A percentile compares a stretch with the other conserved stretches of the same genome.
phyloP scores from a whole-genome alignment of 23 red algal genomes.

The Gracilaria caudata region DNA sequence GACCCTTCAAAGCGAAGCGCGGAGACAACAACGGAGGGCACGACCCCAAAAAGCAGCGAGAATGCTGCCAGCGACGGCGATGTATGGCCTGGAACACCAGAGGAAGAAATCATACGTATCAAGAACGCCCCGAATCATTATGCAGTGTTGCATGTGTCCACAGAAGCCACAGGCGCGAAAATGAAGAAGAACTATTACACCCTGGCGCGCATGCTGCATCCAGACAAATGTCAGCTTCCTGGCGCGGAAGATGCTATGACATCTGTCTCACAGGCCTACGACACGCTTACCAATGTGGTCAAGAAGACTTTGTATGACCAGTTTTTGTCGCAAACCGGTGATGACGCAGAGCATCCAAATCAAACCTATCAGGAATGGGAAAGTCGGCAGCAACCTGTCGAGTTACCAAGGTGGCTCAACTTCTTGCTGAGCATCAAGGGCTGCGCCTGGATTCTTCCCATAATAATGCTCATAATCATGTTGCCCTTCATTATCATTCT shows the following conservation, averaged over 20 bases:
- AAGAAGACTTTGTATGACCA: slow-evolving; percentile 95
- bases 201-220: slow-evolving; percentile 91
- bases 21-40: slow-evolving; percentile 26
- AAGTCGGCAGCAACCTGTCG: slow-evolving; percentile 80
- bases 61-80: slow-evolving; percentile 15
- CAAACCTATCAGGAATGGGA: slow-evolving; percentile 98
- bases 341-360: slow-evolving; percentile 70
- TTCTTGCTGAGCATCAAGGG: slow-evolving; percentile 74
- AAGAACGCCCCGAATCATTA: slow-evolving; percentile 80
- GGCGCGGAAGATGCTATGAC: slow-evolving; percentile 89
- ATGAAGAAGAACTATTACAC: slow-evolving; percentile 97
- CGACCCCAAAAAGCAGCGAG: slow-evolving; percentile 26
- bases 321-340: slow-evolving; percentile 83
- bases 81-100: slow-evolving; percentile 48
- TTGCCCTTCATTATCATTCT: slow-evolving; percentile 81
- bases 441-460: slow-evolving; percentile 66
- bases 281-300: slow-evolving; percentile 86
- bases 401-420: slow-evolving; percentile 82
- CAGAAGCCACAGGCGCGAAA: slow-evolving; percentile 56
- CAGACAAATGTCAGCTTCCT: slow-evolving; percentile 87
- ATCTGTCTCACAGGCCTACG: slow-evolving; percentile 89
- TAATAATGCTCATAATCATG: slow-evolving; percentile 71
- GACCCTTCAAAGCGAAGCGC: slow-evolving; percentile 20
- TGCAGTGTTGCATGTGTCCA: slow-evolving; percentile 84
- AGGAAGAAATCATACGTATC: slow-evolving; percentile 79